Evolutionary conservation across 2,329 filamentous ascomycete species (phyloP).

Genomic region (Cordyceps tenuipes): DNA sequence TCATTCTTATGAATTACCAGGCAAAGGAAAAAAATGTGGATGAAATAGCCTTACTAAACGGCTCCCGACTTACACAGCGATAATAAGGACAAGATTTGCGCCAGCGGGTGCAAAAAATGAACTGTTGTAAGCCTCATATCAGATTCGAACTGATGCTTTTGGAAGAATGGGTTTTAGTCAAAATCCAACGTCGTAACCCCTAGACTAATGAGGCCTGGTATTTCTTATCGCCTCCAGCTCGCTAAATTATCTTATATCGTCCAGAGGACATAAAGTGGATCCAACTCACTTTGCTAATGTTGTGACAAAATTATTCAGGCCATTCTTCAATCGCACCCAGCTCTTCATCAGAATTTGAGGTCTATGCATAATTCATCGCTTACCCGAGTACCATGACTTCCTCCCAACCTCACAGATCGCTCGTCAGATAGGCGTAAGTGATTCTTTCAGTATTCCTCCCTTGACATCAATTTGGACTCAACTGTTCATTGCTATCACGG

Average conservation of each 20-base stretch:
- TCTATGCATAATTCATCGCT: no score
- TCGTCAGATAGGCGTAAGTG: no score
- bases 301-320: no score
- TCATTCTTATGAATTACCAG: no score
- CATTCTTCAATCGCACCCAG: no score
- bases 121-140: constrained; percentile 13
- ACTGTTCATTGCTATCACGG: background rate
- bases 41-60: background rate
- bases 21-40: no score
- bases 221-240: background rate
- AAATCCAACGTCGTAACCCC: constrained; percentile 19
- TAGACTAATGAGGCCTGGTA: constrained; percentile 16
- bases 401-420: no score
- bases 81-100: background rate
- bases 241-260: background rate
- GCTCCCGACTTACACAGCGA: background rate
- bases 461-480: background rate
- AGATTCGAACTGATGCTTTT: constrained; percentile 19
- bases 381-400: no score
- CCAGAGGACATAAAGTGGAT: no score
- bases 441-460: no score
- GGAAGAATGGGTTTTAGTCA: constrained; percentile 13
- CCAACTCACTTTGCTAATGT: no score
- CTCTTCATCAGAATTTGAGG: no score
- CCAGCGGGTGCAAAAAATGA: constrained; percentile 4